Base-by-base conservation (phyloP, 169 alveolate genomes). In the Plasmodium gallinaceum region DNA sequence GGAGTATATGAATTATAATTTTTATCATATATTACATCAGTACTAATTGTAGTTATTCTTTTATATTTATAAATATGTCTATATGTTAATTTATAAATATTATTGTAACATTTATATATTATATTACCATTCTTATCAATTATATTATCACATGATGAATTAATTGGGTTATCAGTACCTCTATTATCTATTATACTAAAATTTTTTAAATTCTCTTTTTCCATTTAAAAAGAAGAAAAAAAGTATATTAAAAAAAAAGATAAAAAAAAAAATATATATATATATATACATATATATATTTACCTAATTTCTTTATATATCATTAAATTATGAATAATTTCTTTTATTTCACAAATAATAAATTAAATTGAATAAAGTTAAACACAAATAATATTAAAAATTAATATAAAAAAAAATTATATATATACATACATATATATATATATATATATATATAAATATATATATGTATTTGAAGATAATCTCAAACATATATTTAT, bases 101-200 rank as follows among this genome's bases (percentile, higher is more conserved):
- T 14, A 46, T 68, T 57, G 26, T 80, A 80, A n/a, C 62, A 18
- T 66, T 80, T 80, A 80, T 66, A 80, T 32, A 80, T 65, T 43
- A 61, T n/a, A 54, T 80, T 80, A 7, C 90, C 90, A 68, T 80
- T 65, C 18, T 80, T 80, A 70, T 80, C 90, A 39, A 80, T 66
- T 9, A 80, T 12, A 32, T 39, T n/a, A 61, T 80, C 90, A 68
- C 90, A 66, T 14, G 83, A 43, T 66, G 80, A 39, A 46, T 54
- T 58, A 10, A 68, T 18, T 1, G 90, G 71, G 42, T 14, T 46
- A 69, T 69, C 26, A 7, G 24, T 20, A 46, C 78, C 78, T 16
- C 78, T 16, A 20, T 69, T 69, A 24, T 69, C 62, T 69, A 69
- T 69, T 26, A 69, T 51, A 24, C 78, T 16, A 69, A 69, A 46